Percentiles rank a stretch among this genome's conserved stretches.
phyloP scores from a whole-genome alignment of 2,329 filamentous ascomycete genomes.

The Pezicula carpinea region DNA sequence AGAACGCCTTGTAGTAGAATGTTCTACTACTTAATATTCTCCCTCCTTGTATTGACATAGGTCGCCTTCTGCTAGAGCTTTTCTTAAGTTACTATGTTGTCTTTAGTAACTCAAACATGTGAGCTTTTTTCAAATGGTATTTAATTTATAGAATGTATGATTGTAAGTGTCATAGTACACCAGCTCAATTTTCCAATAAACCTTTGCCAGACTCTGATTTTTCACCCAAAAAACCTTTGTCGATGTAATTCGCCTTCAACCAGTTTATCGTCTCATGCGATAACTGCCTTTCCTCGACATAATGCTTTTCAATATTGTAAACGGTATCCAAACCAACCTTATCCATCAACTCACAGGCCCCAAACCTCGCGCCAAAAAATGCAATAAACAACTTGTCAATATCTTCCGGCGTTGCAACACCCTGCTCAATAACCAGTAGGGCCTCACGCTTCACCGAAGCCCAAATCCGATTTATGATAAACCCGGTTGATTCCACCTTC shows the following conservation, averaged over 20 bases:
- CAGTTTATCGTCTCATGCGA: conserved; percentile 26
- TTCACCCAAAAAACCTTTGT: conserved; percentile 26
- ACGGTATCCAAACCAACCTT: conserved; percentile 36
- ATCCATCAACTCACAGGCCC: conserved; percentile 37
- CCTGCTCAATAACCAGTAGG: conserved; percentile 30
- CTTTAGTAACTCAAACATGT: too few species aligned
- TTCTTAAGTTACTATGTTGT: too few species aligned
- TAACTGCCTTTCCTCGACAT: conserved; percentile 27
- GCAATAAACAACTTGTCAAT: conserved; percentile 34
- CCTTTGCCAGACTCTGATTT: background rate
- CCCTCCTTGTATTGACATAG: too few species aligned
- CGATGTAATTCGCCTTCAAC: conserved; percentile 27
- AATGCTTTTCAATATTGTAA: conserved; percentile 35
- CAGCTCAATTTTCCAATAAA: background rate
- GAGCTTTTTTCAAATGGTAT: too few species aligned
- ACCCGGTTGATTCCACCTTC: conserved; percentile 31
- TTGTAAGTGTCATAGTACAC: too few species aligned
- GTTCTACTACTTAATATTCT: too few species aligned
- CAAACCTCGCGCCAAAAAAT: conserved; percentile 30
- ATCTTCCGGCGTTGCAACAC: conserved; percentile 30
- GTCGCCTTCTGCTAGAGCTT: too few species aligned
- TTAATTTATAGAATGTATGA: too few species aligned
- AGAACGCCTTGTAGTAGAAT: too few species aligned
- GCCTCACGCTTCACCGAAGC: conserved; percentile 38
- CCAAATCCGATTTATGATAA: conserved; percentile 38